These are phyloP conservation scores for Cystobasidium slooffiae DNA, from an alignment of 1,284 basidiomycete genomes.

Conservation along the genomic window DNA sequence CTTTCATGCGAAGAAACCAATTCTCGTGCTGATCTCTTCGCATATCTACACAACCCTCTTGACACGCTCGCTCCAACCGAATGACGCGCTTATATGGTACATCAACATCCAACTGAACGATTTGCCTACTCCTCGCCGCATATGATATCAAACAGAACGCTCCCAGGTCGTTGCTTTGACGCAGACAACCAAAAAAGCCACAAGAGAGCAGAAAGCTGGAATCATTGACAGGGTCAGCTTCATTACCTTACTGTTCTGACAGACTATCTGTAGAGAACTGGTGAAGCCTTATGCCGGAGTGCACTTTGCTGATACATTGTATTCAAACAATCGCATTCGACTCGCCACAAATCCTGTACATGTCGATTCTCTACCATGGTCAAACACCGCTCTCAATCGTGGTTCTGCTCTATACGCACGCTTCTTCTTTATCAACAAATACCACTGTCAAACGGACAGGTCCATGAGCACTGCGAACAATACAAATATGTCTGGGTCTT, in stretches of 20 bases:
- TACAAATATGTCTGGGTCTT: conserved; percentile 96
- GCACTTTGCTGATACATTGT: background rate
- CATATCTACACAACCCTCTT: background rate
- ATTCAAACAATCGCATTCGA: background rate
- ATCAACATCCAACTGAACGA: background rate
- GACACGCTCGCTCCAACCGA: background rate
- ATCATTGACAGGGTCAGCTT: conserved; percentile 76
- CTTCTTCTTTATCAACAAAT: background rate
- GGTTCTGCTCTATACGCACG: background rate
- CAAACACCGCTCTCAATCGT: background rate
- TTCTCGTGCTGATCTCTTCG: conserved; percentile 4
- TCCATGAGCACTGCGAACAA: conserved; percentile 77
- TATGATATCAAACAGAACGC: conserved; percentile 52
- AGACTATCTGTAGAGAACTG: background rate
- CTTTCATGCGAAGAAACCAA: background rate
- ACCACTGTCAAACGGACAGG: conserved; percentile 58
- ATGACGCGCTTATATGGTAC: background rate
- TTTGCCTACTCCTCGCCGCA: no score
- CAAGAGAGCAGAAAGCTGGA: conserved; percentile 74
- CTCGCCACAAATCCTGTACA: background rate
- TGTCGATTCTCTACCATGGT: background rate
- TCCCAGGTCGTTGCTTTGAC: conserved; percentile 62
- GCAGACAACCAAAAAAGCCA: conserved; percentile 62
- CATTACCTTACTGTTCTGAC: background rate
- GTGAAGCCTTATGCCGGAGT: background rate